Conservation (phyloP, 305 asterid species). For the Rubia peregrina region DNA sequence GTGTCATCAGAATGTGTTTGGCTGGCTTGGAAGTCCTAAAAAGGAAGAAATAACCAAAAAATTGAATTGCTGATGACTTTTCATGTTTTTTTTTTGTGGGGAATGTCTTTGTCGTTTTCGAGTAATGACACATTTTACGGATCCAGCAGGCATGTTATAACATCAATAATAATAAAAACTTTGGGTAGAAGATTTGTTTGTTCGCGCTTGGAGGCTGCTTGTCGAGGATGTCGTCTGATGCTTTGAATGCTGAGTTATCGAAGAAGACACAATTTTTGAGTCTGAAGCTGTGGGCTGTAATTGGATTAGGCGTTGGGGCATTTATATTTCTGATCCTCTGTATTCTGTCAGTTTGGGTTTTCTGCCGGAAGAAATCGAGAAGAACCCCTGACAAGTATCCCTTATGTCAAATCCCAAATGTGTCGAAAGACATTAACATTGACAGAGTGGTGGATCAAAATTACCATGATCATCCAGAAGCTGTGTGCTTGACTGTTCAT, state of each 20-base stretch:
- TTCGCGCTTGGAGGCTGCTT: constrained; percentile 12
- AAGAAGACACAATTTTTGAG: constrained; percentile 53
- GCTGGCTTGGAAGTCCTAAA: constrained; percentile 2
- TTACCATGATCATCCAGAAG: constrained; percentile 38
- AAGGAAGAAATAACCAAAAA: not conserved
- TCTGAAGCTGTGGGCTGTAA: constrained; percentile 80
- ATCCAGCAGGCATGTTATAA: constrained; percentile 55
- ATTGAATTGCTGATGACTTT: constrained; percentile 11
- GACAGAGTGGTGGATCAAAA: constrained; percentile 53
- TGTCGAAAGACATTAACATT: constrained; percentile 74
- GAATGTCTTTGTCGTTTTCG: constrained; percentile 16
- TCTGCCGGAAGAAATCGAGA: constrained; percentile 60
- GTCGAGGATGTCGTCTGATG: constrained; percentile 55
- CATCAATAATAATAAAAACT: constrained; percentile 13
- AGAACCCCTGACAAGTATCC: constrained; percentile 45
- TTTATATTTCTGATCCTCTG: constrained; percentile 68
- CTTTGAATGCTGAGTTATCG: constrained; percentile 48
- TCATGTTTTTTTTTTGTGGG: constrained; percentile 14
- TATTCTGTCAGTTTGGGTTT: constrained; percentile 64
- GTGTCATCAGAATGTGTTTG: not conserved
- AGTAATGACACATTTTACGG: constrained; percentile 22
- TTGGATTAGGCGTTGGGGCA: constrained; percentile 70
- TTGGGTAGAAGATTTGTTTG: constrained; percentile 17
- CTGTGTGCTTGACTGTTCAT: constrained; percentile 40
- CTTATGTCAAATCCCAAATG: constrained; percentile 54